Percentiles rank a stretch among this genome's conserved stretches.
Evolutionary conservation across 2,329 filamentous ascomycete genomes (phyloP).

Genomic region (Fusarium continuum): DNA sequence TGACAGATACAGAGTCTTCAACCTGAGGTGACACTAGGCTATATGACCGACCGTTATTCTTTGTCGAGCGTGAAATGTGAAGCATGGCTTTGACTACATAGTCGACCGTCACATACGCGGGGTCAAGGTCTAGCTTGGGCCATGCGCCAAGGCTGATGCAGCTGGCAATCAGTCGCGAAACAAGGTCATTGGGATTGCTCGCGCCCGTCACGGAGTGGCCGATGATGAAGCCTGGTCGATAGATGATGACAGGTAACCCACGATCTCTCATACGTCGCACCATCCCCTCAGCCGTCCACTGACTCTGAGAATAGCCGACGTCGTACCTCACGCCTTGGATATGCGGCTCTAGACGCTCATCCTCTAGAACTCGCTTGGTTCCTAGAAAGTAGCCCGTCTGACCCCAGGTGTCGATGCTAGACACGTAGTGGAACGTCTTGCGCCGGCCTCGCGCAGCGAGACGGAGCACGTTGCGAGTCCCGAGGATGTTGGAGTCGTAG

Average conservation of each 20-base stretch:
- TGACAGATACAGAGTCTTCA: not conserved
- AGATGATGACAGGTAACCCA: not conserved
- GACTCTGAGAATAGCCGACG: not conserved
- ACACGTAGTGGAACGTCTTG: not conserved
- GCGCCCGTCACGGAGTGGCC: not conserved
- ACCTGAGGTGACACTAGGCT: not conserved
- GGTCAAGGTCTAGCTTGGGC: not conserved
- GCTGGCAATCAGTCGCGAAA: not conserved
- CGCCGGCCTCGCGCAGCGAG: not conserved
- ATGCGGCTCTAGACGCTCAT: not conserved
- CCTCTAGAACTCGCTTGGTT: not conserved
- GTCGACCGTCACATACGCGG: not conserved
- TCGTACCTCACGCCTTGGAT: not conserved
- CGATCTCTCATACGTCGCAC: not conserved
- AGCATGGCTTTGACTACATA: slow-evolving; percentile 1
- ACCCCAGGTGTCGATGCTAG: slow-evolving; percentile 5
- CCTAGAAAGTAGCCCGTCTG: slow-evolving; percentile 2
- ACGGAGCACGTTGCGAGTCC: not conserved
- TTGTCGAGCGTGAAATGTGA: not conserved
- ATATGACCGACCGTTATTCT: not conserved
- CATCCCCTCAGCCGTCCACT: slow-evolving; percentile 1
- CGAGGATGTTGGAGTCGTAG: not conserved
- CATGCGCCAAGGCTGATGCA: slow-evolving; percentile 2
- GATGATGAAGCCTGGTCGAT: slow-evolving; percentile 2
- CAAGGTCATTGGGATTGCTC: slow-evolving; percentile 4